A percentile compares a stretch with the other conserved stretches of the same genome.
Evolutionary conservation across 306 rosid genomes (phyloP).

Genomic region (Lotus japonicus): DNA sequence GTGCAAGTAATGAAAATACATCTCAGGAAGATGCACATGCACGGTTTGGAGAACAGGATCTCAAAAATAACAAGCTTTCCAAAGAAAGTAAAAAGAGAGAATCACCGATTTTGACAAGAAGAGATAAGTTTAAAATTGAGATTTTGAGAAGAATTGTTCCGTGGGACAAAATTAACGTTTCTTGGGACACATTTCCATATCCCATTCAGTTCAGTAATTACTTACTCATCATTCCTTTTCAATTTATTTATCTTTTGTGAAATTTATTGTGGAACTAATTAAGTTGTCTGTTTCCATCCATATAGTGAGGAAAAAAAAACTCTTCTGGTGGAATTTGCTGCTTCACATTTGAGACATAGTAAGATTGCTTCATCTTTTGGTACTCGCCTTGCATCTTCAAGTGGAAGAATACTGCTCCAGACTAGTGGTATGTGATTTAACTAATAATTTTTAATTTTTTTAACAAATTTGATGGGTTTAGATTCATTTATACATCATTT

Average conservation of each 20-base stretch:
- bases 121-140: slow-evolving; percentile 78
- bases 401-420: slow-evolving; percentile 87
- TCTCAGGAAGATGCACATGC: slow-evolving; percentile 54
- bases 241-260: slow-evolving; percentile 14
- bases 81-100: slow-evolving; percentile 62
- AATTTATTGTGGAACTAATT: background rate
- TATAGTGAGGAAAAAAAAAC: slow-evolving; percentile 75
- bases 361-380: slow-evolving; percentile 57
- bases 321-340: slow-evolving; percentile 75
- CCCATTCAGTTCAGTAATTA: slow-evolving; percentile 68
- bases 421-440: too few species aligned
- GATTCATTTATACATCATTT: too few species aligned
- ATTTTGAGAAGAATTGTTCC: slow-evolving; percentile 79
- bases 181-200: slow-evolving; percentile 95
- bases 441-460: too few species aligned
- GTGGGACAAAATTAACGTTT: slow-evolving; percentile 83
- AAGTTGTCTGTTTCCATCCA: slow-evolving; percentile 6
- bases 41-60: slow-evolving; percentile 76
- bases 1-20: slow-evolving; percentile 70
- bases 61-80: slow-evolving; percentile 58
- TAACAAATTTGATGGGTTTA: too few species aligned
- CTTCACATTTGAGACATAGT: slow-evolving; percentile 76
- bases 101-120: slow-evolving; percentile 67
- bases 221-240: slow-evolving; percentile 1
- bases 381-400: slow-evolving; percentile 72